phyloP scores from a whole-genome alignment of 2,329 filamentous ascomycete species.

The Chrysoporthe puriensis region DNA sequence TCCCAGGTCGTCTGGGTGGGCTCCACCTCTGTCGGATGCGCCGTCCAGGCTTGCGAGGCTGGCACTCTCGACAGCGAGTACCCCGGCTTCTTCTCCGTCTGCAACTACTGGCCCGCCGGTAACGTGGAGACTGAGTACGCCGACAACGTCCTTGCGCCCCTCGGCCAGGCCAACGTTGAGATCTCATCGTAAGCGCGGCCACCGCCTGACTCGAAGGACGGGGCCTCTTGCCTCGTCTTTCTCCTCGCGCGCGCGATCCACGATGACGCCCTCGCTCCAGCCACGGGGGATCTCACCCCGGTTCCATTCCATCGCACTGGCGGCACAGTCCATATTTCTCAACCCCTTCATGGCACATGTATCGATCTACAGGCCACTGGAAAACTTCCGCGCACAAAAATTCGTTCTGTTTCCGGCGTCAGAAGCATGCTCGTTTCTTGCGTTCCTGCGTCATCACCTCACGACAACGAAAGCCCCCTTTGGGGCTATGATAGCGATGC shows the following conservation, averaged over 20 bases:
- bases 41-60: constrained; percentile 55
- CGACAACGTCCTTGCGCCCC: constrained; percentile 52
- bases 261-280: not conserved
- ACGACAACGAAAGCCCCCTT: constrained; percentile 4
- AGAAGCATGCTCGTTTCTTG: not conserved
- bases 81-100: constrained; percentile 77
- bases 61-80: constrained; percentile 52
- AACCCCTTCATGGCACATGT: constrained; percentile 1
- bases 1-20: constrained; percentile 73
- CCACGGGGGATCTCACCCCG: not conserved
- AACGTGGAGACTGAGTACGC: constrained; percentile 57
- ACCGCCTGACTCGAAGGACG: not conserved
- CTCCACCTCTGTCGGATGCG: constrained; percentile 67
- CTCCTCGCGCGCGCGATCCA: not conserved
- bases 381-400: not conserved
- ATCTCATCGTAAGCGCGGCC: constrained; percentile 16
- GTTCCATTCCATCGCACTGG: constrained; percentile 10
- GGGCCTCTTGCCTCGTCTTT: not conserved
- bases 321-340: constrained; percentile 6
- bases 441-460: not conserved
- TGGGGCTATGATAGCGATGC: constrained; percentile 3
- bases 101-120: constrained; percentile 83
- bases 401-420: not conserved
- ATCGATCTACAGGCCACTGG: constrained; percentile 2
- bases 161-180: constrained; percentile 39